These are phyloP conservation scores for Barnettozyma salicaria DNA, from an alignment of 805 yeast genomes.

Conservation along the genomic window DNA sequence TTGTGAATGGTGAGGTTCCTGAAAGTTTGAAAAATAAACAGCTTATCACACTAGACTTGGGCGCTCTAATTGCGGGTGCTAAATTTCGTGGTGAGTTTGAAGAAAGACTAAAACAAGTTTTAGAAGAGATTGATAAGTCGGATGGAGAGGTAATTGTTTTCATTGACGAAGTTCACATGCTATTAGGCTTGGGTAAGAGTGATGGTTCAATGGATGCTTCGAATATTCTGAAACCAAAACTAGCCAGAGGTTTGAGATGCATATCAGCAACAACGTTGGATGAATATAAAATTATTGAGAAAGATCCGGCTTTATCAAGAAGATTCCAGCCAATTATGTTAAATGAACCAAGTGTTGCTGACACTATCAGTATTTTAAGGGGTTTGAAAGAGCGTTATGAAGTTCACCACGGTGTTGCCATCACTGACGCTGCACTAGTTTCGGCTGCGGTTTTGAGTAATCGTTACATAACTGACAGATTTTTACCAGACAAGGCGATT, in stretches of 20 bases:
- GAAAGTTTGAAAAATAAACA: slow-evolving; percentile 86
- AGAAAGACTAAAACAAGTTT: slow-evolving; percentile 73
- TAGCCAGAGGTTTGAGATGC: slow-evolving; percentile 91
- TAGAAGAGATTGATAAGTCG: slow-evolving; percentile 78
- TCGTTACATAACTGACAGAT: slow-evolving; percentile 86
- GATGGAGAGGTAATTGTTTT: slow-evolving; percentile 73
- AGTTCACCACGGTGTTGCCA: slow-evolving; percentile 96
- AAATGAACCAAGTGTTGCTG: slow-evolving; percentile 84
- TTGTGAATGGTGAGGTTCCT: slow-evolving; percentile 88
- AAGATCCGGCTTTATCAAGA: slow-evolving; percentile 93
- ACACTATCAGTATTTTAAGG: slow-evolving; percentile 84
- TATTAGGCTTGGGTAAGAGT: slow-evolving; percentile 85
- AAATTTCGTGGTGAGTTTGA: slow-evolving; percentile 96
- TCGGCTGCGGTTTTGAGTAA: slow-evolving; percentile 89
- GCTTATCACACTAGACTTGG: slow-evolving; percentile 79
- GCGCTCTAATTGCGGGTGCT: slow-evolving; percentile 89
- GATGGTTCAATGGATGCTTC: slow-evolving; percentile 97
- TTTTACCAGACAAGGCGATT: slow-evolving; percentile 92
- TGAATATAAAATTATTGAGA: slow-evolving; percentile 91
- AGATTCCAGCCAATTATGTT: slow-evolving; percentile 86
- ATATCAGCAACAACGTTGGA: slow-evolving; percentile 96
- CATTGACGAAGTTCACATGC: slow-evolving; percentile 85
- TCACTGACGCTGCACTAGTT: slow-evolving; percentile 86
- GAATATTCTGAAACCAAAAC: slow-evolving; percentile 84
- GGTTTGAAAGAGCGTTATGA: slow-evolving; percentile 93